Percentiles rank a stretch among this genome's conserved stretches.
phyloP scores from a whole-genome alignment of 768 basidiomycete species.

The Leccinum fibrillosum region DNA sequence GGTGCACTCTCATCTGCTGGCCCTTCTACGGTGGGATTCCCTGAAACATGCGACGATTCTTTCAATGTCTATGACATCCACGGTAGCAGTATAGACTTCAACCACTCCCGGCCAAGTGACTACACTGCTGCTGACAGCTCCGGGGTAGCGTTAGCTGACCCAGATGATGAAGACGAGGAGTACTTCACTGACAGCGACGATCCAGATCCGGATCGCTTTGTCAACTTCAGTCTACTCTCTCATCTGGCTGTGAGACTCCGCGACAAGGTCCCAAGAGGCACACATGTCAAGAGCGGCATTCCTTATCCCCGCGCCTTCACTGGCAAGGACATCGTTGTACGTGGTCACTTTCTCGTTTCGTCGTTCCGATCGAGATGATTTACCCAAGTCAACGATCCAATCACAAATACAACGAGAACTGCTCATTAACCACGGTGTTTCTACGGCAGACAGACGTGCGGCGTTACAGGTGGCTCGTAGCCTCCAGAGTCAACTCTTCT shows the following conservation, averaged over 20 bases:
- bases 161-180: constrained; percentile 29
- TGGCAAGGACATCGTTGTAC: constrained; percentile 89
- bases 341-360: constrained; percentile 28
- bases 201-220: constrained; percentile 69
- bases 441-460: constrained; percentile 74
- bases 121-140: constrained; percentile 17
- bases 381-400: constrained; percentile 77
- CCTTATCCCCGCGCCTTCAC: constrained; percentile 90
- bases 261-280: constrained; percentile 84
- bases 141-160: constrained; percentile 18
- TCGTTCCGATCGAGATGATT: constrained; percentile 2
- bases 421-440: constrained; percentile 68
- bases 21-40: constrained; percentile 22
- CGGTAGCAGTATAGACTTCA: constrained; percentile 24
- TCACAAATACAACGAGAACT: constrained; percentile 83
- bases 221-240: constrained; percentile 84
- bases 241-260: constrained; percentile 87
- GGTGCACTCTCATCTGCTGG: constrained; percentile 19
- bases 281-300: constrained; percentile 90
- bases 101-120: constrained; percentile 18
- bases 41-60: constrained; percentile 16
- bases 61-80: constrained; percentile 17
- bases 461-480: constrained; percentile 88
- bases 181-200: constrained; percentile 50
- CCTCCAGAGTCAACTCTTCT: constrained; percentile 89